Percentiles rank a stretch among this genome's conserved stretches.
Conservation (phyloP, 768 basidiomycete species). For the Termitomyces bulborhizus region DNA sequence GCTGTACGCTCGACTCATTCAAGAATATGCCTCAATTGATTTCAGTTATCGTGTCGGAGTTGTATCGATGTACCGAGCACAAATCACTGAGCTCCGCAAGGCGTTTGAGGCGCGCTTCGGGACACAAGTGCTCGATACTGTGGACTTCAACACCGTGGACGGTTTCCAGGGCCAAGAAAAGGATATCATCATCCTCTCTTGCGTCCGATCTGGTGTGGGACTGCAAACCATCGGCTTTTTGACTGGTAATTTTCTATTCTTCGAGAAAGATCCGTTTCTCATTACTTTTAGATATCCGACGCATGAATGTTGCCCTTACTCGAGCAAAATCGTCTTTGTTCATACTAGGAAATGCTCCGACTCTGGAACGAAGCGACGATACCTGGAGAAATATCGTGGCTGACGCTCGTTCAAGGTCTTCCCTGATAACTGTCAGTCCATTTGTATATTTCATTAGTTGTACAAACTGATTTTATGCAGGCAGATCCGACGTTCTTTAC, state of each 20-base stretch:
- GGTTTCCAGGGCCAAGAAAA: slow-evolving; percentile 99
- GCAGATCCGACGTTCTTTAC: slow-evolving; percentile 22
- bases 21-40: slow-evolving; percentile 50
- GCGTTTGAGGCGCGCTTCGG: slow-evolving; percentile 73
- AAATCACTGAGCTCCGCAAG: slow-evolving; percentile 67
- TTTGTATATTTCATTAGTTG: neutral
- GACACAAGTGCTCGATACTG: slow-evolving; percentile 52
- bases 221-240: slow-evolving; percentile 83
- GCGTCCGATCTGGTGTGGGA: slow-evolving; percentile 90
- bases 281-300: slow-evolving; percentile 53
- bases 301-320: slow-evolving; percentile 99
- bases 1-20: slow-evolving; percentile 65
- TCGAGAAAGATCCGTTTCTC: neutral
- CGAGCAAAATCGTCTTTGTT: slow-evolving; percentile 92
- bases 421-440: slow-evolving; percentile 52
- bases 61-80: slow-evolving; percentile 93
- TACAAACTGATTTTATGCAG: slow-evolving; percentile 10
- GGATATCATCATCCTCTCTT: slow-evolving; percentile 95
- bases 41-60: slow-evolving; percentile 44
- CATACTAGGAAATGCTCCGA: slow-evolving; percentile 86
- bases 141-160: slow-evolving; percentile 97
- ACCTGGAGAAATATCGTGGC: slow-evolving; percentile 74
- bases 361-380: slow-evolving; percentile 78
- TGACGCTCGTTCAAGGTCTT: slow-evolving; percentile 64
- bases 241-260: slow-evolving; percentile 40